Base-by-base conservation (phyloP, 2,329 filamentous ascomycete genomes). In the Fusarium sp. region DNA sequence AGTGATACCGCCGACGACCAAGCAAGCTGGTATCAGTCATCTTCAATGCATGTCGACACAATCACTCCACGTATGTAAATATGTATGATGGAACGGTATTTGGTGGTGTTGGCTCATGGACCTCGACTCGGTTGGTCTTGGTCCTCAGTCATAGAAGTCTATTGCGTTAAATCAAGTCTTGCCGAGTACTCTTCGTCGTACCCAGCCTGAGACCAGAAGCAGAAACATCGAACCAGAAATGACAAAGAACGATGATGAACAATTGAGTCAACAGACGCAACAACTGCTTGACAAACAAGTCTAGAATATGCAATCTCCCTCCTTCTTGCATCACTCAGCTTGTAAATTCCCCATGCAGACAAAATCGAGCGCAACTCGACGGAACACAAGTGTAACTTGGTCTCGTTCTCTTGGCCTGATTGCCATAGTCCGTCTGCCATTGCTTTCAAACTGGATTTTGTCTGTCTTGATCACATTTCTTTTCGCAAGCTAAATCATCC, bases 81-180 rank as follows among this genome's bases (percentile, higher is more conserved):
- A 57, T 52, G 57, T 61, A 59, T 47, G 50, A 68, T 30, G 52
- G 50, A 52, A 62, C 50, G 36, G 45, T 54, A 52, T 41, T 63
- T 76, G 57, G 57, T 73, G 63, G 70, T 76, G 75, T 67, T 77
- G 75, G 75, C 68, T 77, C 70, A 61, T 74, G 68, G 62, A 75
- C 66, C 68, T 70, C 32, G 76, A 78, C 76, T 74, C 75, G 70
- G 55, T 39, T 78, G 76, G 76, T 71, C 76, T 74, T 47, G 60
- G 66, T 66, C 75, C 72, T 66, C 70, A 74, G 69, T 78, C 72
- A 75, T 77, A 66, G 55, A 75, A 75, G 63, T 77, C 73, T 78
- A 78, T 78, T 78, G 72, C 51, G 66, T 75, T 65, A 47, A 64
- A 70, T 56, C 55, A 54, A 59, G 51, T 63, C 55, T 39, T 64